Evolutionary conservation across 192 early-diverging fungal genomes (phyloP), one percentile per base, ranked within the genome.

Genomic region (Radiomyces spectabilis): DNA sequence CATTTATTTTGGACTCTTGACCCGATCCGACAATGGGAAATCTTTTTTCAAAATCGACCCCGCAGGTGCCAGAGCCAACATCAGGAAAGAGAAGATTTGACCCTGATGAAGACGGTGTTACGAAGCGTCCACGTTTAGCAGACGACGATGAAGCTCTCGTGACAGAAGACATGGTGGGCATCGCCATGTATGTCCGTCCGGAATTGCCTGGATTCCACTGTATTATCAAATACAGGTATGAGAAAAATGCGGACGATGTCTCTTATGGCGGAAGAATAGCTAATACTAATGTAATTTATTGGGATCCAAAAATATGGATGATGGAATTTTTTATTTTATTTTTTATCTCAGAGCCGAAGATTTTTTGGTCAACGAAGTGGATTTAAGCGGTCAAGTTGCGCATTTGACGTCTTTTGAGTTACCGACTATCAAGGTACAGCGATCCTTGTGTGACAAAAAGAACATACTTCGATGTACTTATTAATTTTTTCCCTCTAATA

Each of bases 281-380:
- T 29, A 16, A 15, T 16, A 15, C 15, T 48, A 32, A 48, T n/a
- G 27, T 5, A n/a, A n/a, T n/a, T n/a, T n/a, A n/a, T n/a, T n/a
- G n/a, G n/a, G n/a, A n/a, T n/a, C n/a, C n/a, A n/a, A n/a, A n/a
- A n/a, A n/a, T n/a, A n/a, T n/a, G n/a, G n/a, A n/a, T n/a, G n/a
- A n/a, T 38, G 24, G 15, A 39, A 13, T 40, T 27, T 44, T 44
- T 24, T 44, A 21, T 4, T 26, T 18, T 21, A 22, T 15, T 46
- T 25, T 5, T 32, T 13, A 15, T 27, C 0, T 60, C 29, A 88
- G 94, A 57, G 86, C 76, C 42, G 69, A 80, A 0, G 95, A 98
- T 65, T 98, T 98, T 69, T 70, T 92, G 30, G 95, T 98, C 22
- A 85, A 93, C 69, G 95, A 98, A 77, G 85, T 98, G 15, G 85